These are phyloP conservation scores for Naganishia friedmannii DNA, from an alignment of 768 basidiomycete species.

Conservation along the genomic window DNA sequence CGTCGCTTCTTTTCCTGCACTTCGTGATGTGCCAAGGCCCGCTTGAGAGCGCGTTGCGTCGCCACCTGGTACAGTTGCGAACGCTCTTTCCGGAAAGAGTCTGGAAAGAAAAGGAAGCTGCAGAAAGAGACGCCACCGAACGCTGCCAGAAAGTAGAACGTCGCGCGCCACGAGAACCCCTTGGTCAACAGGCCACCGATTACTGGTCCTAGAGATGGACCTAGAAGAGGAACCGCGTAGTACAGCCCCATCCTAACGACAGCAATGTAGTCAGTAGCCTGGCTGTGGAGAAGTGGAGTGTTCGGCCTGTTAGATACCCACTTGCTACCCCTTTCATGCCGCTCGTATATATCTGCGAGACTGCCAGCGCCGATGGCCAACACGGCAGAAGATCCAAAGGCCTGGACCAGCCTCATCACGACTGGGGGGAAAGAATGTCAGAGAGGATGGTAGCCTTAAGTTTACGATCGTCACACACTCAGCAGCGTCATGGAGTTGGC, in stretches of 20 bases:
- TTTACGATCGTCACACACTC: slow-evolving; percentile 33
- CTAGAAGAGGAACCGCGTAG: slow-evolving; percentile 74
- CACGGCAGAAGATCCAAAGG: slow-evolving; percentile 47
- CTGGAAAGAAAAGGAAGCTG: slow-evolving; percentile 68
- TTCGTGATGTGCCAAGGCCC: slow-evolving; percentile 41
- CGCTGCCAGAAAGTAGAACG: slow-evolving; percentile 76
- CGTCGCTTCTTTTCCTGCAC: slow-evolving; percentile 38
- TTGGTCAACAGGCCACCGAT: slow-evolving; percentile 50
- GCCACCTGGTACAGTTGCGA: slow-evolving; percentile 74
- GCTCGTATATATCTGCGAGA: slow-evolving; percentile 52
- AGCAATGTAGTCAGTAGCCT: too few species aligned
- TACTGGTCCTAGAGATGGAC: slow-evolving; percentile 52
- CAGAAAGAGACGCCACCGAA: slow-evolving; percentile 60
- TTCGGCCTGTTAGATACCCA: slow-evolving; percentile 22
- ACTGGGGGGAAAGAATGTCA: background rate
- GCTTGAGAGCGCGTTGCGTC: slow-evolving; percentile 55
- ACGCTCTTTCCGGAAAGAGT: slow-evolving; percentile 78
- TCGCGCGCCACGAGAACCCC: slow-evolving; percentile 70
- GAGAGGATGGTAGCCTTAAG: background rate
- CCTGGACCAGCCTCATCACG: slow-evolving; percentile 47
- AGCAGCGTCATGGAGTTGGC: slow-evolving; percentile 47
- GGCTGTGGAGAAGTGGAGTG: too few species aligned
- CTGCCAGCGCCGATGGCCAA: slow-evolving; percentile 49
- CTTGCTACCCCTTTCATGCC: slow-evolving; percentile 48
- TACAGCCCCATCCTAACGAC: slow-evolving; percentile 65